A percentile compares a stretch with the other conserved stretches of the same genome.
These are phyloP conservation scores for Verticillium klebahnii DNA, from an alignment of 2,329 filamentous ascomycete species.

Conservation along the genomic window DNA sequence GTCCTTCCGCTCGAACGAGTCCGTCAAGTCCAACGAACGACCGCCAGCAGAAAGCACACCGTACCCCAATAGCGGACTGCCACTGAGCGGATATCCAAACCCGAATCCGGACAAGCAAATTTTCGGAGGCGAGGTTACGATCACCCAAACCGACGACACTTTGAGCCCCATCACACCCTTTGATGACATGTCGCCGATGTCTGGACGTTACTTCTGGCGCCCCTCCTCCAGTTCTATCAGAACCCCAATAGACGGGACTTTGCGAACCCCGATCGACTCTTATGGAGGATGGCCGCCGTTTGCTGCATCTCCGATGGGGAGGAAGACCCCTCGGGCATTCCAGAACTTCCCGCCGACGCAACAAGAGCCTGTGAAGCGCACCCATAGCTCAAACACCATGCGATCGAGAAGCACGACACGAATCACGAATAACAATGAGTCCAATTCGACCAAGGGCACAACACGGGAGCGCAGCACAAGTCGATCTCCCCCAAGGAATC, in stretches of 20 bases:
- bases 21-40: background rate
- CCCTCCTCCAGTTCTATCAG: slow-evolving; percentile 4
- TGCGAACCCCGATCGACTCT: slow-evolving; percentile 13
- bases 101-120: slow-evolving; percentile 11
- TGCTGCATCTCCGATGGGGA: background rate
- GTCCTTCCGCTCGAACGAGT: background rate
- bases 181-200: slow-evolving; percentile 14
- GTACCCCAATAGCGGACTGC: slow-evolving; percentile 10
- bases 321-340: background rate
- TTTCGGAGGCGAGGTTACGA: slow-evolving; percentile 13
- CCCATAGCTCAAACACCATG: background rate
- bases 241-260: slow-evolving; percentile 1
- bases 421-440: background rate
- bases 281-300: background rate
- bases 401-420: background rate
- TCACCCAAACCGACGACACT: slow-evolving; percentile 1
- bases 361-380: background rate
- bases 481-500: background rate
- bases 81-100: slow-evolving; percentile 15
- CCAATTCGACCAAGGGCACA: background rate
- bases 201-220: slow-evolving; percentile 15
- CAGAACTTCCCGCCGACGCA: slow-evolving; percentile 2
- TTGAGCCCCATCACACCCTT: slow-evolving; percentile 14
- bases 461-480: background rate
- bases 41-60: slow-evolving; percentile 8